These are phyloP conservation scores for Cercospora citrullina DNA, from an alignment of 2,329 filamentous ascomycete species.

Conservation along the genomic window DNA sequence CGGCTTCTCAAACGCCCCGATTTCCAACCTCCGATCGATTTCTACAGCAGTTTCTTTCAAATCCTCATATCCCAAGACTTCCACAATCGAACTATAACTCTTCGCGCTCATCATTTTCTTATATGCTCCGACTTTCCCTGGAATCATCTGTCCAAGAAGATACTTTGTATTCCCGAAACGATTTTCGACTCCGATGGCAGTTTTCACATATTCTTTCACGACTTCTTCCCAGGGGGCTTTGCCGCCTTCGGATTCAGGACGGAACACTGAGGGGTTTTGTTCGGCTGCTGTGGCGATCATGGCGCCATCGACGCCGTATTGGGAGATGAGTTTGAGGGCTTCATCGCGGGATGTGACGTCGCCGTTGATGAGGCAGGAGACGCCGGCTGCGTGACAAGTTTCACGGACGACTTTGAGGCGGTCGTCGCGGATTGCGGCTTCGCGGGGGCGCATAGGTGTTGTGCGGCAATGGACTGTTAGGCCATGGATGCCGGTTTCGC, in stretches of 20 bases:
- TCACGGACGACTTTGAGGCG: slow-evolving; percentile 75
- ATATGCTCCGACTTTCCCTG: slow-evolving; percentile 70
- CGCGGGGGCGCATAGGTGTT: slow-evolving; percentile 88
- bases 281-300: slow-evolving; percentile 97
- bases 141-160: slow-evolving; percentile 79
- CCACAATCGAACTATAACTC: slow-evolving; percentile 70
- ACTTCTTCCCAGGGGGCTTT: slow-evolving; percentile 73
- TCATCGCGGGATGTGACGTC: slow-evolving; percentile 78
- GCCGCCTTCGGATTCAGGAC: slow-evolving; percentile 67
- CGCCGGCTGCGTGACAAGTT: slow-evolving; percentile 78
- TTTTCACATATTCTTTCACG: slow-evolving; percentile 71
- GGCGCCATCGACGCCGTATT: slow-evolving; percentile 86
- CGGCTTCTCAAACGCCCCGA: slow-evolving; percentile 50
- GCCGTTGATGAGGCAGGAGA: slow-evolving; percentile 94
- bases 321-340: slow-evolving; percentile 67
- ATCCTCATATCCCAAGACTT: slow-evolving; percentile 61
- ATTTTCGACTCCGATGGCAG: slow-evolving; percentile 76
- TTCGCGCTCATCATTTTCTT: slow-evolving; percentile 63
- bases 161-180: slow-evolving; percentile 93
- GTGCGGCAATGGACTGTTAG: slow-evolving; percentile 95
- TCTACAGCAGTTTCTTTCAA: slow-evolving; percentile 64
- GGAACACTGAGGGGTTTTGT: slow-evolving; percentile 86
- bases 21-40: slow-evolving; percentile 63
- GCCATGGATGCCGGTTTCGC: slow-evolving; percentile 84
- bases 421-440: slow-evolving; percentile 78